Percentiles rank a stretch among this genome's conserved stretches.
These are phyloP conservation scores for Venturia asperata DNA, from an alignment of 2,329 filamentous ascomycete species.

Conservation along the genomic window DNA sequence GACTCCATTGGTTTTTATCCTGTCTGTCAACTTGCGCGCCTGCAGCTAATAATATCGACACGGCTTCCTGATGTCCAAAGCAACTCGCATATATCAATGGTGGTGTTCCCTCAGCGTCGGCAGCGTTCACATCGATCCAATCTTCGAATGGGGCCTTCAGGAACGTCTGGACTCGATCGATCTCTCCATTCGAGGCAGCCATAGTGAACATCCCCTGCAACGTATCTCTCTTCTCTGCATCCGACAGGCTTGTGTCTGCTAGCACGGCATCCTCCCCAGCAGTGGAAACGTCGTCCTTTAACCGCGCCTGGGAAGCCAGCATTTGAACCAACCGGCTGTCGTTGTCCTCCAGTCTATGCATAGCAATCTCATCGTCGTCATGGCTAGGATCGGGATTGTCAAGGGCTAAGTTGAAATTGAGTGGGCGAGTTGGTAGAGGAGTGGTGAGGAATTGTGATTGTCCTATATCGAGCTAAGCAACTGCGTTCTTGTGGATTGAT, in stretches of 20 bases:
- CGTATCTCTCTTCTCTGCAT: conserved; percentile 69
- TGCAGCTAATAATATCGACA: conserved; percentile 73
- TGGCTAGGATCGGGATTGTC: conserved; percentile 32
- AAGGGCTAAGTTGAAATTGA: conserved; percentile 78
- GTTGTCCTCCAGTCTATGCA: conserved; percentile 59
- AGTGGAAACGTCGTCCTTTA: conserved; percentile 56
- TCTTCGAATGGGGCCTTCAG: conserved; percentile 64
- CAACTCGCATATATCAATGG: conserved; percentile 96
- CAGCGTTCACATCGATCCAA: conserved; percentile 76
- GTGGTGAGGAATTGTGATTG: conserved; percentile 93
- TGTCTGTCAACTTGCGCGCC: conserved; percentile 87
- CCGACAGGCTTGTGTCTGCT: conserved; percentile 63
- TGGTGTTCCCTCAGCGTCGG: conserved; percentile 93
- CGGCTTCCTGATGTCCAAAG: conserved; percentile 89
- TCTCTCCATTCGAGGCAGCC: conserved; percentile 93
- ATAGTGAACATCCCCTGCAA: conserved; percentile 87
- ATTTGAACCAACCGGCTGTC: conserved; percentile 90
- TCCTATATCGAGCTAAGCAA: conserved; percentile 46
- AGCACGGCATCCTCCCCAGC: conserved; percentile 68
- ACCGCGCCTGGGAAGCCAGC: conserved; percentile 87
- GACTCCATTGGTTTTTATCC: conserved; percentile 94
- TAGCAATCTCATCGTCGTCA: conserved; percentile 41
- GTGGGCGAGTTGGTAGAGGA: conserved; percentile 73
- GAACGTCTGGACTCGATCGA: conserved; percentile 69
- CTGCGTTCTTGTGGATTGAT: conserved; percentile 18